Evolutionary conservation across 2,329 filamentous ascomycete genomes (phyloP).

Genomic region (Xylariomycetidae sp.): DNA sequence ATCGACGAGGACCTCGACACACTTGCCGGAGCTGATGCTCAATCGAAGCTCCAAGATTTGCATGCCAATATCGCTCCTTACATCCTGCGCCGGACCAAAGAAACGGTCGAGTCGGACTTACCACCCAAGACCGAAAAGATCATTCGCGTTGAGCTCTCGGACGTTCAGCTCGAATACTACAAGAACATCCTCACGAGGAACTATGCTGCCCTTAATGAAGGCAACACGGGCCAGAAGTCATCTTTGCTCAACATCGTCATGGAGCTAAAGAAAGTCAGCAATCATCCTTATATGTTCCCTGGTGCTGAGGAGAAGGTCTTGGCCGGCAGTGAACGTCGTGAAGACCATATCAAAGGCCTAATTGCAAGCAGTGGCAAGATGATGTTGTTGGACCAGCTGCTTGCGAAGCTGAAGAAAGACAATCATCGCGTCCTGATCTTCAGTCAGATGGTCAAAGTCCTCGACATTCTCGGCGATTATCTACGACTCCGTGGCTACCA

Average conservation of each 20-base stretch:
- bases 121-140: conserved; percentile 99
- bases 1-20: conserved; percentile 88
- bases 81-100: conserved; percentile 92
- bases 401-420: conserved; percentile 88
- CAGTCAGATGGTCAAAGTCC: conserved; percentile 99
- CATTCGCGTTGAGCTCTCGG: conserved; percentile 92
- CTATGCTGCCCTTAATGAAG: conserved; percentile 88
- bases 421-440: conserved; percentile 96
- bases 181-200: conserved; percentile 98
- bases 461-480: conserved; percentile 93
- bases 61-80: conserved; percentile 86
- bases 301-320: conserved; percentile 88
- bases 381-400: conserved; percentile 95
- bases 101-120: conserved; percentile 93
- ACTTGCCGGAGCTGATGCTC: conserved; percentile 71
- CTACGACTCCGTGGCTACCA: conserved; percentile 88
- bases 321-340: conserved; percentile 70
- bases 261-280: conserved; percentile 98
- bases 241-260: conserved; percentile 98
- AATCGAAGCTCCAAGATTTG: conserved; percentile 78
- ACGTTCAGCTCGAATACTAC: conserved; percentile 96
- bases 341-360: conserved; percentile 85
- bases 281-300: conserved; percentile 96
- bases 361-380: conserved; percentile 98
- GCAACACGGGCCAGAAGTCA: conserved; percentile 84